Base-by-base conservation (phyloP, 306 rosid genomes). In the Glycine latifolia region DNA sequence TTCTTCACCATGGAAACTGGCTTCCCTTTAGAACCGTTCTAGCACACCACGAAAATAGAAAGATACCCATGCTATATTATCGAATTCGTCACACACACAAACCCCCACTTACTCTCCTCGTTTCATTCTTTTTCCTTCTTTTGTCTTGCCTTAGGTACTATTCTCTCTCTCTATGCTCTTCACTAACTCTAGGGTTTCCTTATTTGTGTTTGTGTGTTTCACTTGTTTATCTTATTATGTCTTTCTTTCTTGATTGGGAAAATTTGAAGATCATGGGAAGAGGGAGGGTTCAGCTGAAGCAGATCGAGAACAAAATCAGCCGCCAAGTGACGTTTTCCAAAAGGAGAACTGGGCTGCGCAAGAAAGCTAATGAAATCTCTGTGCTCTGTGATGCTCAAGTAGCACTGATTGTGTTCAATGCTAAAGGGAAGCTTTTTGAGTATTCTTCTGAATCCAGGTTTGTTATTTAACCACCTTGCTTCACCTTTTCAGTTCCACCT, bases 301-400 rank as follows among this genome's bases (percentile, higher is more conserved):
- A 91, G 86, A 93, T 93, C 85, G 97, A 93, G 92, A 90, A 91
- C 93, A 93, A 91, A 77, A 90, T 88, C 69, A 93, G 89, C 46
- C 83, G 97, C 44, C 97, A 93, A 86, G 97, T 93, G 7, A 93
- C 97, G 3, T 93, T 93, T 52, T 93, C 97, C 0, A 93, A 93
- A 87, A 79, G 97, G 6, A 78, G 92, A 83, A 83, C 73, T 0
- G 97, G 97, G 2, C 59, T 93, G 44, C 80, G 87, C 16, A 93
- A 93, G 85, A 93, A 93, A 78, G 97, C 97, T 14, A 82, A 89
- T 49, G 97, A 93, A 91, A 91, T 93, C 84, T 91, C 96, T 3
- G 94, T 91, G 17, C 90, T 93, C 0, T 93, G 97, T 37, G 97
- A 93, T 80, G 94, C 97, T 67, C 90, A 93, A 39, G 97, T 93